These are phyloP conservation scores for Mycosphaerella sp. DNA, from an alignment of 2,329 filamentous ascomycete genomes.

Conservation along the genomic window DNA sequence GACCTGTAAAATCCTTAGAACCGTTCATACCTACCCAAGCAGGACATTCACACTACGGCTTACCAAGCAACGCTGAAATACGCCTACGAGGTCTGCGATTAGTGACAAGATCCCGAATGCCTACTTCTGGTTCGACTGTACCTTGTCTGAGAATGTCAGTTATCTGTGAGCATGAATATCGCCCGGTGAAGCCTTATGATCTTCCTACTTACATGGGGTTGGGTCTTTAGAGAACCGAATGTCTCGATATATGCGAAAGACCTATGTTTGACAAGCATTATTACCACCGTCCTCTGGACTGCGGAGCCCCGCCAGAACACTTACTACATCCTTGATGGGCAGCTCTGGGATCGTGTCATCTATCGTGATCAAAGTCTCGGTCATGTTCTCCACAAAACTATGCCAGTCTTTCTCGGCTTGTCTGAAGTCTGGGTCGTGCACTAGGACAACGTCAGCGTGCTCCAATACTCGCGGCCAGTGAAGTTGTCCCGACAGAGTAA, in stretches of 20 bases:
- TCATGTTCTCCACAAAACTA: conserved; percentile 66
- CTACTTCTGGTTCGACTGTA: neutral
- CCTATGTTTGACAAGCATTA: conserved; percentile 27
- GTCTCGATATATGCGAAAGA: conserved; percentile 83
- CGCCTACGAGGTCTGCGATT: conserved; percentile 45
- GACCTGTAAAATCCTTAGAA: conserved; percentile 42
- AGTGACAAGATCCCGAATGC: neutral
- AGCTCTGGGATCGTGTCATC: conserved; percentile 83
- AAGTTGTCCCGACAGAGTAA: neutral
- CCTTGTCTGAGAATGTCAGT: conserved; percentile 1
- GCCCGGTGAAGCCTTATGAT: neutral
- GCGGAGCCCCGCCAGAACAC: neutral
- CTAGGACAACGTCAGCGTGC: conserved; percentile 39
- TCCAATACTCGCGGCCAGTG: neutral
- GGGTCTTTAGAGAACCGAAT: conserved; percentile 76
- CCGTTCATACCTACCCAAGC: too few species aligned
- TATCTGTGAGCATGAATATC: neutral
- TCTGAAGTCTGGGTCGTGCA: conserved; percentile 72
- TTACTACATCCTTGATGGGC: conserved; percentile 71
- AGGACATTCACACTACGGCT: conserved; percentile 16
- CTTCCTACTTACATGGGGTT: conserved; percentile 67
- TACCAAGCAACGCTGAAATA: conserved; percentile 79
- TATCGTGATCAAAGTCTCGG: conserved; percentile 60
- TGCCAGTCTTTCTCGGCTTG: conserved; percentile 74
- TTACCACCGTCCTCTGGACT: neutral